Conservation (phyloP, 164 flowering plant genomes). For the Akebia trifoliata region DNA sequence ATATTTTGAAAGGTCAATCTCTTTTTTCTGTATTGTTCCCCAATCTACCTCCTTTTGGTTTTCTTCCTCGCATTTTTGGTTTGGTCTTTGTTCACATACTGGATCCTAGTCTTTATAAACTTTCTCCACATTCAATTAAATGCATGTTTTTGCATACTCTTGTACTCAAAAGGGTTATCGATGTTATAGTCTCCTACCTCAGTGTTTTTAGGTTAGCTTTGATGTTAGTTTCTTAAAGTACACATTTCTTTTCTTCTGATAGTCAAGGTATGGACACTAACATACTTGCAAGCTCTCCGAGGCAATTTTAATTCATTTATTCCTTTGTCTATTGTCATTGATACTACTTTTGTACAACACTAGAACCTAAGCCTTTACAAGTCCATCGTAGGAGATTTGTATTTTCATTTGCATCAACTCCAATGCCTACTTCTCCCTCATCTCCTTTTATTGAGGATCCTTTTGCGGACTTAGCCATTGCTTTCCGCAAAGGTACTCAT, state of each 20-base stretch:
- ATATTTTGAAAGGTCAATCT: background rate
- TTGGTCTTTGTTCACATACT: background rate
- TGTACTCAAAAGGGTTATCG: background rate
- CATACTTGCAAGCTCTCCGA: no score
- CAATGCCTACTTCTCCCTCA: background rate
- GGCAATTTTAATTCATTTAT: background rate
- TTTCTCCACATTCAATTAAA: background rate
- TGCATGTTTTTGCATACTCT: background rate
- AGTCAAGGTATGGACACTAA: background rate
- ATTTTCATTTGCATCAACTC: background rate
- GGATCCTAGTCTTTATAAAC: background rate
- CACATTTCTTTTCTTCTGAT: background rate
- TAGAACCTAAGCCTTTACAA: no score
- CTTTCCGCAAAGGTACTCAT: background rate
- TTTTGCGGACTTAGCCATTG: background rate
- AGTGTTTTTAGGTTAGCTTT: background rate
- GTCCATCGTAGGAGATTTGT: no score
- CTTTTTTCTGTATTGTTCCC: background rate
- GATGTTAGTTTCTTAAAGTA: slow-evolving; percentile 1
- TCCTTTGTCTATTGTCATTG: no score
- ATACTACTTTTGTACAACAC: no score
- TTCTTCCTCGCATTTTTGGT: background rate
- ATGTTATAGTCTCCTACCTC: background rate
- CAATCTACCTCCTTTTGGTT: background rate
- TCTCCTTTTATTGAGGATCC: background rate